Percentiles rank a stretch among this genome's conserved stretches.
phyloP scores from a whole-genome alignment of 2,329 filamentous ascomycete genomes.

The Talaromyces marneffei region DNA sequence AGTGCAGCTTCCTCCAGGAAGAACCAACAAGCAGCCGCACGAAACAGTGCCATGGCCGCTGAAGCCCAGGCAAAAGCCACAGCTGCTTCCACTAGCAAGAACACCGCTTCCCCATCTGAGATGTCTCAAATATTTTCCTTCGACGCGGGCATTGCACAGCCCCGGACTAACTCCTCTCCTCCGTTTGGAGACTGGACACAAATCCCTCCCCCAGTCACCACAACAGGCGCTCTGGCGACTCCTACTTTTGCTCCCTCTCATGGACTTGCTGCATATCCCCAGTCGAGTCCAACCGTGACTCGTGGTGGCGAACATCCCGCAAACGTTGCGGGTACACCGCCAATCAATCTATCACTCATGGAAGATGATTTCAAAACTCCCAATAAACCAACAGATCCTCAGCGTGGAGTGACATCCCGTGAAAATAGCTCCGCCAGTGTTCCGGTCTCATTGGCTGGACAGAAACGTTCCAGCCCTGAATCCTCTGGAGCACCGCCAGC shows the following conservation, averaged over 20 bases:
- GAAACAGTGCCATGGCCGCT: slow-evolving; percentile 12
- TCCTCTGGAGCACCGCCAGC: slow-evolving; percentile 27
- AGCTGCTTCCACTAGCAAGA: slow-evolving; percentile 21
- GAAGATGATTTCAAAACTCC: slow-evolving; percentile 49
- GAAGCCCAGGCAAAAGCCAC: slow-evolving; percentile 37
- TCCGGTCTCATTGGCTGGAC: slow-evolving; percentile 13
- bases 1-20: slow-evolving; percentile 75
- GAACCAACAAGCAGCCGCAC: slow-evolving; percentile 33
- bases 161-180: slow-evolving; percentile 21
- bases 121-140: slow-evolving; percentile 17
- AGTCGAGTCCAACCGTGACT: slow-evolving; percentile 49
- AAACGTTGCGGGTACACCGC: slow-evolving; percentile 40
- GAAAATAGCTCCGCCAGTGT: slow-evolving; percentile 19
- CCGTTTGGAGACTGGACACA: slow-evolving; percentile 33
- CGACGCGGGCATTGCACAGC: slow-evolving; percentile 26
- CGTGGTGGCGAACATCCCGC: slow-evolving; percentile 27
- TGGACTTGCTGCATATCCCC: slow-evolving; percentile 40
- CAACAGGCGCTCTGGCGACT: slow-evolving; percentile 16
- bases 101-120: slow-evolving; percentile 30
- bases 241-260: slow-evolving; percentile 19
- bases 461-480: slow-evolving; percentile 25
- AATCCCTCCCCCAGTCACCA: slow-evolving; percentile 24
- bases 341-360: slow-evolving; percentile 51
- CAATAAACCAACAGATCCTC: slow-evolving; percentile 17
- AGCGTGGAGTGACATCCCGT: slow-evolving; percentile 12